phyloP scores from a whole-genome alignment of 176 grass and related monocot genomes.

The Puccinellia tenuiflora region DNA sequence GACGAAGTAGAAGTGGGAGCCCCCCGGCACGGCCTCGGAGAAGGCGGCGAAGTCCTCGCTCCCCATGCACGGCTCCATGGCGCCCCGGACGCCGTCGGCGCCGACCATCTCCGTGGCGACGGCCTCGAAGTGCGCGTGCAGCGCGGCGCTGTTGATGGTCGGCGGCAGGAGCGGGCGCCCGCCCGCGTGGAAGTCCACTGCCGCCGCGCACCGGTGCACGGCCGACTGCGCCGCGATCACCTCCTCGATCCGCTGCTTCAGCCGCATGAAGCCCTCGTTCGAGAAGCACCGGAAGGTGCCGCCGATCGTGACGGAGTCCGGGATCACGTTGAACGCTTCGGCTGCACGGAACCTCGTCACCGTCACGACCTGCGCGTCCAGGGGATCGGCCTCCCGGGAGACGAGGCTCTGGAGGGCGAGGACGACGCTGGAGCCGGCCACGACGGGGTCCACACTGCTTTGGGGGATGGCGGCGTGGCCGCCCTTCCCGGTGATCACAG shows the following conservation, averaged over 20 bases:
- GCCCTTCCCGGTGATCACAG: constrained; percentile 73
- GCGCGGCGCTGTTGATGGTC: constrained; percentile 47
- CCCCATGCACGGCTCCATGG: constrained; percentile 53
- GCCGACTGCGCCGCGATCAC: constrained; percentile 72
- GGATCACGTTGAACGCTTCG: constrained; percentile 77
- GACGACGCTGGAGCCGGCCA: constrained; percentile 80
- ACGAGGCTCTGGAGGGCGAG: constrained; percentile 80
- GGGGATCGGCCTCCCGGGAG: constrained; percentile 83
- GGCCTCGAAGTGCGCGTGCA: constrained; percentile 61
- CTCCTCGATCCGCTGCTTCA: constrained; percentile 83
- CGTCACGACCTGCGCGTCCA: constrained; percentile 75
- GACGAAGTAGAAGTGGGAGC: constrained; percentile 75
- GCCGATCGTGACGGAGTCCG: constrained; percentile 75
- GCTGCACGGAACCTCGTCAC: constrained; percentile 73
- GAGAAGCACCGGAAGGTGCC: constrained; percentile 93
- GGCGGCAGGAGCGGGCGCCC: constrained; percentile 46
- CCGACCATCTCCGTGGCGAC: constrained; percentile 57
- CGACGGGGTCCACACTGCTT: constrained; percentile 65
- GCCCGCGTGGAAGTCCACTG: constrained; percentile 46
- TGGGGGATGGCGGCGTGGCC: constrained; percentile 79
- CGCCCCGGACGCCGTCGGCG: constrained; percentile 16
- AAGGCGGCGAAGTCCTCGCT: constrained; percentile 79
- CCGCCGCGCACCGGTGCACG: constrained; percentile 69
- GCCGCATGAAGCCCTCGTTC: constrained; percentile 53
- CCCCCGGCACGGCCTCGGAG: constrained; percentile 45